Conservation (phyloP, 1,284 basidiomycete species). For the Papiliotrema fonsecae region DNA sequence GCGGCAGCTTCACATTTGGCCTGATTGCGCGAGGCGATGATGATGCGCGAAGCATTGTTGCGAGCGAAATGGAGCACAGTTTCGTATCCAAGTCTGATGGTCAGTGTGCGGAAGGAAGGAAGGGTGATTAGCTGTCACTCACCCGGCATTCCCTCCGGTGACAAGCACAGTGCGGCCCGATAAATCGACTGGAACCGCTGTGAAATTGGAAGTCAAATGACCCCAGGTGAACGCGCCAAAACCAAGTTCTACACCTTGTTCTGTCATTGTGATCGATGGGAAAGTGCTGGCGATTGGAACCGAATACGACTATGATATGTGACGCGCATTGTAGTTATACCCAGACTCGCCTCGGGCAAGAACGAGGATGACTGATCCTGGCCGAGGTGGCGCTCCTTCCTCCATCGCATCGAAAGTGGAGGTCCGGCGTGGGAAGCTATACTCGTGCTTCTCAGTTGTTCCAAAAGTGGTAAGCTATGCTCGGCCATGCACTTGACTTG, state of each 20-base stretch:
- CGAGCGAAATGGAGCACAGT: constrained; percentile 7
- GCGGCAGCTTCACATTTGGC: not conserved
- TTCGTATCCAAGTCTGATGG: constrained; percentile 2
- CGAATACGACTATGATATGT: too few relatives aligned
- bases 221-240: constrained; percentile 1
- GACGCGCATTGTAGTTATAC: too few relatives aligned
- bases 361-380: too few relatives aligned
- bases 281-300: too few relatives aligned
- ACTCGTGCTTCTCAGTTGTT: too few relatives aligned
- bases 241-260: not conserved
- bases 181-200: not conserved
- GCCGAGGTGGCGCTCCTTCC: too few relatives aligned
- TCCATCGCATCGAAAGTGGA: too few relatives aligned
- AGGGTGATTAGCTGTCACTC: not conserved
- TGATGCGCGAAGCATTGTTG: constrained; percentile 4
- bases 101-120: not conserved
- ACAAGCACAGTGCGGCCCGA: constrained; percentile 1
- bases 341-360: too few relatives aligned
- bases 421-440: too few relatives aligned
- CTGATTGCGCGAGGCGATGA: constrained; percentile 3
- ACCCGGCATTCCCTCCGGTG: constrained; percentile 6
- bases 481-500: too few relatives aligned
- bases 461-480: too few relatives aligned
- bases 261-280: too few relatives aligned
- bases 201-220: not conserved